Conservation (phyloP, 805 yeast species). For the Lipomyces yamadae region DNA sequence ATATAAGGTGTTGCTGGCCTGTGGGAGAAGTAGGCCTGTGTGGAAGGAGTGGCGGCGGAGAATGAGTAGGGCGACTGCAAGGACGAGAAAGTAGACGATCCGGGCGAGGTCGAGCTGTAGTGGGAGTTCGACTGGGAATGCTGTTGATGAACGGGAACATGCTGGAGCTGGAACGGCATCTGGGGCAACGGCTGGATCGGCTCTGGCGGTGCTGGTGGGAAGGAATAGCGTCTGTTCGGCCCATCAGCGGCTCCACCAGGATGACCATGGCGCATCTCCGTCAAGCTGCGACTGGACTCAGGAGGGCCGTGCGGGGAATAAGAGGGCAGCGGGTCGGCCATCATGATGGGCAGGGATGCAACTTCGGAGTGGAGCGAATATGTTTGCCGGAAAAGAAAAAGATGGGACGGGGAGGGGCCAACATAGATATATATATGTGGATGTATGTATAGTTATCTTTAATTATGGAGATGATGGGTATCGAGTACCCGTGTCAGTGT, state of each 20-base stretch:
- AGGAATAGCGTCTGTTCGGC: background rate
- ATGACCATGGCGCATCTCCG: background rate
- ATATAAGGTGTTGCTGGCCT: background rate
- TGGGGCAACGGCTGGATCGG: constrained; percentile 5
- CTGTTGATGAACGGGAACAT: background rate
- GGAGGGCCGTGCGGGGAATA: constrained; percentile 1
- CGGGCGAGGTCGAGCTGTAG: background rate
- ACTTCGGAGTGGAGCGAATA: background rate
- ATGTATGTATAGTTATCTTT: background rate
- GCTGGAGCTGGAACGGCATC: constrained; percentile 11
- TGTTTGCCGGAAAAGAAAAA: background rate
- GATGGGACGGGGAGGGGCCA: constrained; percentile 1
- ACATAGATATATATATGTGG: background rate
- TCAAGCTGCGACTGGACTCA: background rate
- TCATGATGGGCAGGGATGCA: constrained; percentile 20
- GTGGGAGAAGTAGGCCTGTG: background rate
- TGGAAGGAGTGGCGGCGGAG: background rate
- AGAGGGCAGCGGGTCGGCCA: constrained; percentile 32
- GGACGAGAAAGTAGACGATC: background rate
- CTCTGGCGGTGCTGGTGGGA: constrained; percentile 10
- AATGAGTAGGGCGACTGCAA: background rate
- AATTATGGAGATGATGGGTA: background rate
- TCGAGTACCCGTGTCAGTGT: background rate
- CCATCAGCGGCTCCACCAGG: background rate
- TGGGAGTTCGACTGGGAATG: background rate